Conservation (phyloP, 192 early-diverging fungal genomes). For the Dissophora globulifera region DNA sequence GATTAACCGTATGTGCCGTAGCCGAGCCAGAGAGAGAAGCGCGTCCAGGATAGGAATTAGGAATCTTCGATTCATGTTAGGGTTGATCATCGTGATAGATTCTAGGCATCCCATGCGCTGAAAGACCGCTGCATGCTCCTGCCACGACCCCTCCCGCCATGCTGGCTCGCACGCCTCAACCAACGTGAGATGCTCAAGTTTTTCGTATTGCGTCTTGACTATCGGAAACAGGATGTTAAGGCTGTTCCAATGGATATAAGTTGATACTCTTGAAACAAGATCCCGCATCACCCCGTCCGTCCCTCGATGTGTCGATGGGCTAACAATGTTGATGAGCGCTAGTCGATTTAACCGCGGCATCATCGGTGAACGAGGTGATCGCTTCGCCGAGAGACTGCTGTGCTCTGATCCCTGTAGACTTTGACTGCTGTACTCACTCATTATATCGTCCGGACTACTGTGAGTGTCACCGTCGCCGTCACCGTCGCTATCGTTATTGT, state of each 20-base stretch:
- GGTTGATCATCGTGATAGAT: constrained; percentile 24
- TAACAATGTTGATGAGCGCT: constrained; percentile 36
- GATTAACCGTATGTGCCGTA: constrained; percentile 9
- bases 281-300: constrained; percentile 20
- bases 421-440: constrained; percentile 8
- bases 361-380: neutral
- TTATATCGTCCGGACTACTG: neutral
- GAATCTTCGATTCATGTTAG: constrained; percentile 22
- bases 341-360: constrained; percentile 19
- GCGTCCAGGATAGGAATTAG: constrained; percentile 26
- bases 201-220: constrained; percentile 1
- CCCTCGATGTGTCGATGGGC: constrained; percentile 21
- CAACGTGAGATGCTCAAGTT: constrained; percentile 12
- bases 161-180: constrained; percentile 33
- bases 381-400: neutral
- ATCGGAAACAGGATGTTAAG: constrained; percentile 39
- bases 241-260: constrained; percentile 37
- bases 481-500: no score
- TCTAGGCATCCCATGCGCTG: constrained; percentile 12
- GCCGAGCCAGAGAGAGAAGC: neutral
- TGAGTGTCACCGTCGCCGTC: constrained; percentile 6
- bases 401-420: constrained; percentile 9
- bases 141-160: constrained; percentile 35
- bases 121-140: constrained; percentile 21
- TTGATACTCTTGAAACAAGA: constrained; percentile 12